phyloP scores from a whole-genome alignment of 495 filamentous ascomycete genomes.

The Terfezia claveryi region DNA sequence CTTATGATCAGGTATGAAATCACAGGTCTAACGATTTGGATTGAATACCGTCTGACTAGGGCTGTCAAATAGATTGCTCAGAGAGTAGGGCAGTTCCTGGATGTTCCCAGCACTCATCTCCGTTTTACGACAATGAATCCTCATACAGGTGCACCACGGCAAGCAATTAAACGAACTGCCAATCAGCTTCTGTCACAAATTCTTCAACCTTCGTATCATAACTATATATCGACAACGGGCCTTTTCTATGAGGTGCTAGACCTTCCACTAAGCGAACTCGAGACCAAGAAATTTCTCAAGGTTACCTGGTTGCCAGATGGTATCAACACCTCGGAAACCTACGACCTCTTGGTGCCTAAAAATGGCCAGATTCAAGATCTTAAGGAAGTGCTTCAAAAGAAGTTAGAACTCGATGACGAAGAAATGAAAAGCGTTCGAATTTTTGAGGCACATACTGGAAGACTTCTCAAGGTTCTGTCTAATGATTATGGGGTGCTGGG shows the following conservation, averaged over 20 bases:
- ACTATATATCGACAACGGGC: constrained; percentile 31
- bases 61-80: constrained; percentile 32
- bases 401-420: constrained; percentile 56
- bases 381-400: constrained; percentile 49
- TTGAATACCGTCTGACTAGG: too few relatives aligned
- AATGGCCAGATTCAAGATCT: constrained; percentile 58
- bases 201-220: constrained; percentile 32
- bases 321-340: constrained; percentile 65
- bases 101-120: constrained; percentile 63
- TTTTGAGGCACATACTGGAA: constrained; percentile 56
- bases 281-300: constrained; percentile 68
- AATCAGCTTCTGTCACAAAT: constrained; percentile 47
- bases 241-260: constrained; percentile 85
- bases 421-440: constrained; percentile 43
- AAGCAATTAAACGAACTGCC: constrained; percentile 46
- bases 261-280: constrained; percentile 75
- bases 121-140: constrained; percentile 70
- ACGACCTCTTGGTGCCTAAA: constrained; percentile 66
- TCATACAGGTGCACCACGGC: constrained; percentile 48
- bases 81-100: constrained; percentile 60
- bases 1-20: constrained; percentile 45
- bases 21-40: too few relatives aligned
- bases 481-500: constrained; percentile 41
- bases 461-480: constrained; percentile 52
- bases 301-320: constrained; percentile 74